Base-by-base conservation (phyloP, 768 basidiomycete genomes). In the Thelephora ganbajun region DNA sequence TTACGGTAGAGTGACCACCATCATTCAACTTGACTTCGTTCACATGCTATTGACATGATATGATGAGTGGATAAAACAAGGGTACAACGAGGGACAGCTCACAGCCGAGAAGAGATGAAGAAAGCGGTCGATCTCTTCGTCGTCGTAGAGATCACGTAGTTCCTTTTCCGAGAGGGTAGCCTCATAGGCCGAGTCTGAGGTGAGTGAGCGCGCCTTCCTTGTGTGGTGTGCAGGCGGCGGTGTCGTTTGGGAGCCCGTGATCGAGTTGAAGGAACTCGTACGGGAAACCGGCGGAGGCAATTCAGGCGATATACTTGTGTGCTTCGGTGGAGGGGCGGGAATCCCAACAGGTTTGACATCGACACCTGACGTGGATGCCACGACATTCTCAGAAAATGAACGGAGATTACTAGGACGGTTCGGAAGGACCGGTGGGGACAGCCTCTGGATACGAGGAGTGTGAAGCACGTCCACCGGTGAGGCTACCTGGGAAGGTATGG, bases 91-190 rank as follows among this genome's bases (percentile, higher is more conserved):
- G 43, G 39, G 43, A 49, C n/a, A 42, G 63, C 72, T 58, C 56
- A 80, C 80, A 33, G 69, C 65, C 36, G 77, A 73, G 60, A 83
- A 83, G n/a, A 81, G 56, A 39, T 63, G 57, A 23, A 83, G 61
- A 56, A 78, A 82, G 22, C 76, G 64, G 13, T 76, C 69, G 12
- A 80, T 73, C 62, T 82, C 79, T 56, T 80, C 78, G 46, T 73
- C 69, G 20, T 83, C 79, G 51, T 76, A 81, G 22, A 77, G 54
- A 35, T 74, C 69, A 35, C 81, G 66, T 16, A 83, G 64, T 53
- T 80, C 65, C 20, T 61, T 59, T 55, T 81, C 77, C 6, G 71
- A 69, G 22, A 77, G 56, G 3, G 64, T 63, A 35, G 57, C 59
- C 43, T 64, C 60, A 11, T 44, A 22, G 34, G 11, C 42, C 11